Evolutionary conservation across 257 asterid species (phyloP), one percentile per base, ranked within the genome.

Genomic region (Verbena officinalis): DNA sequence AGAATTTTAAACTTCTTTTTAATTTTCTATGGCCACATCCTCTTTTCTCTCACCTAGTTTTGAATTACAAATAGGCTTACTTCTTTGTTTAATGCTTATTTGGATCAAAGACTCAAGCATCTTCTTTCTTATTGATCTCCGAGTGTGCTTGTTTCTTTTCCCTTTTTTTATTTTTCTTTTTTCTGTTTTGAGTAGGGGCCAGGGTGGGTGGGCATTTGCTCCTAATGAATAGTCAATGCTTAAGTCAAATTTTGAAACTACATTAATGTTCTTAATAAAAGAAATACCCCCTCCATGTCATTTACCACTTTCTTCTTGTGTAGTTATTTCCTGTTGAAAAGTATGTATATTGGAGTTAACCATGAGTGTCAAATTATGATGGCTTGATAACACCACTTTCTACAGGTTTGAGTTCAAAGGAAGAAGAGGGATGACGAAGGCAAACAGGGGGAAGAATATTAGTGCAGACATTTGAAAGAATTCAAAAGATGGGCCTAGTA

Each of bases 361-460:
- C 39, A 7, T 54, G 58, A 14, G 50, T n/a, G 58, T 42, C 14
- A 34, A 67, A 8, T 36, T 36, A 27, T 21, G 44, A 57, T 64
- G 59, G 30, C 61, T 45, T 54, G 14, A 5, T 17, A 10, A 6
- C 2, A 46, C 56, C 36, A 36, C 24, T 55, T 59, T 59, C 50
- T 44, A 17, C 74, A 49, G 51, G 66, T 65, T 75, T 75, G 62
- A 20, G 39, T 74, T 56, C 13, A 27, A 57, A 62, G 67, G 44
- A 24, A 76, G 63, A 55, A 21, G 46, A 54, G 61, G 59, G 58
- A 20, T 54, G 64, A 16, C 17, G 42, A 19, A 69, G 64, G 51
- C 55, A 23, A 55, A 48, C 33, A 45, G 62, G 15, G 54, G 53
- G 54, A 30, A 17, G 10, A 64, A 39, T 42, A 43, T 6, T 30